A percentile compares a stretch with the other conserved stretches of the same genome.
Conservation (phyloP, 257 asterid species). For the Solanum appendiculatum region DNA sequence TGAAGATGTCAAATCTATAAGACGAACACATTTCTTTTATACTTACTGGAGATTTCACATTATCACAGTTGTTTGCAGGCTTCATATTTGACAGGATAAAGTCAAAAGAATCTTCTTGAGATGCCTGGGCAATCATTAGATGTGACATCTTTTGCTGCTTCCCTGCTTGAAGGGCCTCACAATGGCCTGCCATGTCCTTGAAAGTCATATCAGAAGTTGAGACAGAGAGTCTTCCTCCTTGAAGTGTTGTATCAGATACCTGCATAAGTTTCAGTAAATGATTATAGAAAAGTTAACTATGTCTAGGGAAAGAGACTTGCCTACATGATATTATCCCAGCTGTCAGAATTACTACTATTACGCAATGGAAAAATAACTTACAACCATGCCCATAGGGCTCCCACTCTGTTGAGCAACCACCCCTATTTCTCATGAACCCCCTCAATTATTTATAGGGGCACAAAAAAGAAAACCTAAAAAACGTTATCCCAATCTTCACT, state of each 20-base stretch:
- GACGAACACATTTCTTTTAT: background rate
- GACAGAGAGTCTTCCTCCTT: slow-evolving; percentile 31
- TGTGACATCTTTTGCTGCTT: slow-evolving; percentile 60
- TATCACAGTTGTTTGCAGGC: slow-evolving; percentile 14
- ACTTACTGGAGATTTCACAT: slow-evolving; percentile 32
- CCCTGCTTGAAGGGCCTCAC: slow-evolving; percentile 69
- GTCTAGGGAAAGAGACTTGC: background rate
- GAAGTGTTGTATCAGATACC: slow-evolving; percentile 55
- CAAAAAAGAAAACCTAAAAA: background rate
- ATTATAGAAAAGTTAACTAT: background rate
- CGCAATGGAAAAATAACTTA: background rate
- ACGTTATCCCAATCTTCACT: background rate
- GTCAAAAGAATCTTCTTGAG: slow-evolving; percentile 19
- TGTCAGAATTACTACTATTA: background rate
- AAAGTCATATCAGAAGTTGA: slow-evolving; percentile 42
- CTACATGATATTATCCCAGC: background rate
- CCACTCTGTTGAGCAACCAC: background rate
- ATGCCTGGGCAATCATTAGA: slow-evolving; percentile 29
- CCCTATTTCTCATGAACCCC: background rate
- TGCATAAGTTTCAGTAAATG: slow-evolving; percentile 18
- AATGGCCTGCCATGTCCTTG: slow-evolving; percentile 67
- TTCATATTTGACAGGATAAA: slow-evolving; percentile 9
- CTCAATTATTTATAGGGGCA: background rate
- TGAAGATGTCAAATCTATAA: background rate
- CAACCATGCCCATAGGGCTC: background rate